A percentile compares a stretch with the other conserved stretches of the same genome.
Evolutionary conservation across 2,329 filamentous ascomycete genomes (phyloP).

Genomic region (Balansia obtecta): DNA sequence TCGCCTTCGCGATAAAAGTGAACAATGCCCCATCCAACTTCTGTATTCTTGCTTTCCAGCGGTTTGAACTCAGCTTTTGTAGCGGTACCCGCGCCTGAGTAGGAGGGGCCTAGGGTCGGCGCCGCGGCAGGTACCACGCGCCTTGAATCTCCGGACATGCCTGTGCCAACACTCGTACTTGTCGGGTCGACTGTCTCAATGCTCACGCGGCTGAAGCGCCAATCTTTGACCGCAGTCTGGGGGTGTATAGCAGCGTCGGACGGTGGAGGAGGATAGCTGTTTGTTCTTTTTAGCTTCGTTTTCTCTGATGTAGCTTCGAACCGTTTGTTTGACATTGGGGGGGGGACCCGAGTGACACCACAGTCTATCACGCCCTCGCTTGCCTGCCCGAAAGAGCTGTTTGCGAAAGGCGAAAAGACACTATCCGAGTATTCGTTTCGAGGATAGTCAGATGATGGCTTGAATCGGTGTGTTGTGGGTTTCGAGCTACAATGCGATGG

Average conservation of each 20-base stretch:
- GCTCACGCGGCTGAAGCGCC: slow-evolving; percentile 67
- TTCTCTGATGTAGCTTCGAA: slow-evolving; percentile 26
- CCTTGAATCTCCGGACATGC: slow-evolving; percentile 24
- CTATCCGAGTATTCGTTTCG: neutral
- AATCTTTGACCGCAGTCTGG: slow-evolving; percentile 48
- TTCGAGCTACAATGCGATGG: slow-evolving; percentile 33
- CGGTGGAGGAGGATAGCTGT: slow-evolving; percentile 30
- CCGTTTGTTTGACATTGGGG: slow-evolving; percentile 20
- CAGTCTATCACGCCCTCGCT: slow-evolving; percentile 34
- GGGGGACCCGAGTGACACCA: slow-evolving; percentile 26
- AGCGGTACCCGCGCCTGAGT: slow-evolving; percentile 52
- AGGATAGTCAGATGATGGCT: slow-evolving; percentile 1
- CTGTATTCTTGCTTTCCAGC: slow-evolving; percentile 57
- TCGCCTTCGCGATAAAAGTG: slow-evolving; percentile 83
- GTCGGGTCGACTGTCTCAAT: slow-evolving; percentile 70
- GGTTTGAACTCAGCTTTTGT: slow-evolving; percentile 74
- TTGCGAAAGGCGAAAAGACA: too few species aligned
- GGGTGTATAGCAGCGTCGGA: slow-evolving; percentile 32
- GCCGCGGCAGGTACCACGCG: slow-evolving; percentile 35
- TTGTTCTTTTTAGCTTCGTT: slow-evolving; percentile 27
- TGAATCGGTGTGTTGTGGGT: slow-evolving; percentile 10
- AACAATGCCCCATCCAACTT: slow-evolving; percentile 83
- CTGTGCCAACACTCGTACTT: slow-evolving; percentile 10
- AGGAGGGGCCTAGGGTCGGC: slow-evolving; percentile 40
- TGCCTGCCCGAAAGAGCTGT: slow-evolving; percentile 5